Conservation (phyloP, 805 yeast genomes). For the Zygosaccharomyces kombuchaensis region DNA sequence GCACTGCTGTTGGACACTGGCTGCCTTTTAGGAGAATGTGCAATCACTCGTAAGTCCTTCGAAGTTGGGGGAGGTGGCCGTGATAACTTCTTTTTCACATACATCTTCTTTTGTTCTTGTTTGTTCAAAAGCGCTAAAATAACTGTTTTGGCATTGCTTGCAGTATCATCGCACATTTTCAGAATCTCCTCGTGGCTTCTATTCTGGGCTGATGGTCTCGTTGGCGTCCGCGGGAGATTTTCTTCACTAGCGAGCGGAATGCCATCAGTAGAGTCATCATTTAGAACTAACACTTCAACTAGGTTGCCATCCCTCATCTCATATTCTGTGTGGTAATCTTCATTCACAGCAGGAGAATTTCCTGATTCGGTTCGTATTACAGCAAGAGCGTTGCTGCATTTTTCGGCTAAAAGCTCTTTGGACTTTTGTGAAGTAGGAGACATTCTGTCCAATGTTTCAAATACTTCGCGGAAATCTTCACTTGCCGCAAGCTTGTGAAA, state of each 20-base stretch:
- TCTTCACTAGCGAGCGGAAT: background rate
- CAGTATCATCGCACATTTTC: conserved; percentile 30
- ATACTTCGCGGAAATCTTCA: conserved; percentile 3
- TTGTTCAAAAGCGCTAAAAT: conserved; percentile 22
- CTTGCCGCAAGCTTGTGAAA: background rate
- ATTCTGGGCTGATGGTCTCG: background rate
- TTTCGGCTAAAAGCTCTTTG: background rate
- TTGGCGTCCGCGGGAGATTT: background rate
- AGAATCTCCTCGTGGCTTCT: conserved; percentile 14
- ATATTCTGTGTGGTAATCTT: conserved; percentile 6
- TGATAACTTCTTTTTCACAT: background rate
- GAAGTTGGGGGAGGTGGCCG: conserved; percentile 11
- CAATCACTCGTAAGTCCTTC: background rate
- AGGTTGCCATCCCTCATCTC: conserved; percentile 23
- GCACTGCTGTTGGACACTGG: background rate
- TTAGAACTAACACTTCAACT: conserved; percentile 27
- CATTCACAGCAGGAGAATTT: background rate
- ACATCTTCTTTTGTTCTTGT: background rate
- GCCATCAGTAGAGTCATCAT: conserved; percentile 15
- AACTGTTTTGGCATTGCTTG: conserved; percentile 25
- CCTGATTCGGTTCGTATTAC: background rate
- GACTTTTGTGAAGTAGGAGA: background rate
- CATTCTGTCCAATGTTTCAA: conserved; percentile 2
- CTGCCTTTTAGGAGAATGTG: background rate
- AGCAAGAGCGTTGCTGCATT: background rate